Percentiles rank a stretch among this genome's conserved stretches.
Conservation (phyloP, 139 green algal species). For the Dunaliella primolecta region DNA sequence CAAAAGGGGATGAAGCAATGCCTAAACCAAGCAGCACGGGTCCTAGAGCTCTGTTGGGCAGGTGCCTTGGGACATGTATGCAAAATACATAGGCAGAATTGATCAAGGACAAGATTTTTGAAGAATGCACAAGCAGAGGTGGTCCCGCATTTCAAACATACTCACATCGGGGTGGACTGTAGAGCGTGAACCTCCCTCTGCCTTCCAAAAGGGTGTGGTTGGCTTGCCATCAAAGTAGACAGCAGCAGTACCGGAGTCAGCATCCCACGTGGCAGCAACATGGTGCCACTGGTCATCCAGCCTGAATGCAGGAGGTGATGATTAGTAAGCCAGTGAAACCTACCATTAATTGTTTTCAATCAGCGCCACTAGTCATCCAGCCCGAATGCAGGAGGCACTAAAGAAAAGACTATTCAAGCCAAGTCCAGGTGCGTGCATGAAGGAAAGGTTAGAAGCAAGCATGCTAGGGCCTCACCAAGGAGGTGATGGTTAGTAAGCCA, state of each 20-base stretch:
- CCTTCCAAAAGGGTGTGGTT: conserved; percentile 61
- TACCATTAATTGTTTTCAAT: not conserved
- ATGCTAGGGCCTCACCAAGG: too few relatives aligned
- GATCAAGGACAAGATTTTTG: too few relatives aligned
- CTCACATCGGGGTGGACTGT: not conserved
- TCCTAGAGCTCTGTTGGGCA: too few relatives aligned
- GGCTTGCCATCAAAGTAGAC: conserved; percentile 74
- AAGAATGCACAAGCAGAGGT: too few relatives aligned
- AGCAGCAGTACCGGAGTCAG: conserved; percentile 47
- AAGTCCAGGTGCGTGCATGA: too few relatives aligned
- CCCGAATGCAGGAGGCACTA: conserved; percentile 43
- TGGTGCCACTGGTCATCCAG: conserved; percentile 80
- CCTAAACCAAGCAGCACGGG: too few relatives aligned
- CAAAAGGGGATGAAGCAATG: too few relatives aligned
- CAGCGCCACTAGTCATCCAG: conserved; percentile 71
- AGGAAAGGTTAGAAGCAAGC: not conserved
- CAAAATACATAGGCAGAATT: too few relatives aligned
- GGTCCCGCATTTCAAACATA: too few relatives aligned
- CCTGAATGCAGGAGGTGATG: conserved; percentile 45
- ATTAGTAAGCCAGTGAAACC: not conserved
- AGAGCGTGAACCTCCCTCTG: conserved; percentile 5
- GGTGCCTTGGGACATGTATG: too few relatives aligned
- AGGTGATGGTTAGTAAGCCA: not conserved
- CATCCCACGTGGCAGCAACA: conserved; percentile 73
- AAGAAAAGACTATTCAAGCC: too few relatives aligned